Percentiles rank a stretch among this genome's conserved stretches.
Evolutionary conservation across 2,329 filamentous ascomycete genomes (phyloP).

Genomic region (Penicillium aurantiogriseum): DNA sequence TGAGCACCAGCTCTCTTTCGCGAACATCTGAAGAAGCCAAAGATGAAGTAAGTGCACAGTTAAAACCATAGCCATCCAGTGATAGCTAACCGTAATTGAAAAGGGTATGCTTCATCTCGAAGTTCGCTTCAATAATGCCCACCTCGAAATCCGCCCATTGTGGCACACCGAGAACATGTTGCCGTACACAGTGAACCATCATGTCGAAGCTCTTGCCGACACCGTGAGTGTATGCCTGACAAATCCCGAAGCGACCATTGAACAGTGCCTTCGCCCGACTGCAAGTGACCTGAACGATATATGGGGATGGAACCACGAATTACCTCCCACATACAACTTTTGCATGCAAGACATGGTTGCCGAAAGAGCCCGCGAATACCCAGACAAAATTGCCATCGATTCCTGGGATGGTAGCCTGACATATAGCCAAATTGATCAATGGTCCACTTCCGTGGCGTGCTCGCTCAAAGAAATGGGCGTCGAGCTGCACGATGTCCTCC

Average conservation of each 20-base stretch:
- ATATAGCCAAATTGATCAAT: slow-evolving; percentile 33
- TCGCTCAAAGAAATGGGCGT: slow-evolving; percentile 30
- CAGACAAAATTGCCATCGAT: slow-evolving; percentile 29
- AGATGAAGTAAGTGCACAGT: slow-evolving; percentile 22
- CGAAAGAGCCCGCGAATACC: slow-evolving; percentile 23
- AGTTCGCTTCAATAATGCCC: slow-evolving; percentile 25
- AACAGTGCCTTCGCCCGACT: slow-evolving; percentile 34
- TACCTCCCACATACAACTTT: slow-evolving; percentile 45
- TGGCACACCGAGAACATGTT: slow-evolving; percentile 46
- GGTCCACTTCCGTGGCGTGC: slow-evolving; percentile 33
- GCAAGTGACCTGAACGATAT: slow-evolving; percentile 44
- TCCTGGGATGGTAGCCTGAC: slow-evolving; percentile 36
- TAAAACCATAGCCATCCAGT: neutral
- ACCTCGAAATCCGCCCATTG: slow-evolving; percentile 40
- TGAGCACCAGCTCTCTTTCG: slow-evolving; percentile 26
- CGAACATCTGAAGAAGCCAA: slow-evolving; percentile 16
- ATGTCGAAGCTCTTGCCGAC: slow-evolving; percentile 47
- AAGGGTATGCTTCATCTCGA: slow-evolving; percentile 37
- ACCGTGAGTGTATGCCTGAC: slow-evolving; percentile 38
- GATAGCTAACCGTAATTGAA: slow-evolving; percentile 11
- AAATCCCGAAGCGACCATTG: slow-evolving; percentile 30
- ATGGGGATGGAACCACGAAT: slow-evolving; percentile 49
- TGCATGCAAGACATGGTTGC: slow-evolving; percentile 52
- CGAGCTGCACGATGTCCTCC: slow-evolving; percentile 27
- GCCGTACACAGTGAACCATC: slow-evolving; percentile 44